phyloP scores from a whole-genome alignment of 1,139 yeast species.

The Yamadazyma atmosphaerica region DNA sequence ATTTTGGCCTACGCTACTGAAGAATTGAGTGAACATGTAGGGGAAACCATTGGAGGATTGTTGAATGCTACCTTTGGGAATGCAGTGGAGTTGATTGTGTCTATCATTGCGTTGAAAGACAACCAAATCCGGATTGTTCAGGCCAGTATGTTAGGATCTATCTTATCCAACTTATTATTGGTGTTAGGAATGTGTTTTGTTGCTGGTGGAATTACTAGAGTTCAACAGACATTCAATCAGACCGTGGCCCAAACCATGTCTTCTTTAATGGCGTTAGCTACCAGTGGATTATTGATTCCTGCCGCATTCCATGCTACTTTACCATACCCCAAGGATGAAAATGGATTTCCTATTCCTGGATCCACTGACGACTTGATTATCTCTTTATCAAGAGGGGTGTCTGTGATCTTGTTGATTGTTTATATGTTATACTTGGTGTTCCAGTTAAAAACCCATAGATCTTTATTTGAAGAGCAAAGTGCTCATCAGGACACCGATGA shows the following conservation, averaged over 20 bases:
- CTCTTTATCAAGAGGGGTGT: slow-evolving; percentile 81
- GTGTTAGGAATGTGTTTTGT: slow-evolving; percentile 95
- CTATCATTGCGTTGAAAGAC: slow-evolving; percentile 80
- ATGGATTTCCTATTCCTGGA: slow-evolving; percentile 41
- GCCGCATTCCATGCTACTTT: slow-evolving; percentile 93
- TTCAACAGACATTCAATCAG: slow-evolving; percentile 87
- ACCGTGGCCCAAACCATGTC: slow-evolving; percentile 98
- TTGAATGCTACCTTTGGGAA: slow-evolving; percentile 96
- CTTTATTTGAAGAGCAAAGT: slow-evolving; percentile 42
- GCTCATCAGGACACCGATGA: slow-evolving; percentile 34
- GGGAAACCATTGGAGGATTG: slow-evolving; percentile 87
- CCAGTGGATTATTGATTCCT: slow-evolving; percentile 85
- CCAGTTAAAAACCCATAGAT: slow-evolving; percentile 85
- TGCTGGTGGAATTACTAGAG: slow-evolving; percentile 86
- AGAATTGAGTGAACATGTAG: slow-evolving; percentile 82
- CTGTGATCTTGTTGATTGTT: slow-evolving; percentile 73
- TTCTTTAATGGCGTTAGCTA: slow-evolving; percentile 86
- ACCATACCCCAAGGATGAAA: slow-evolving; percentile 32
- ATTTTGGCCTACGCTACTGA: slow-evolving; percentile 90
- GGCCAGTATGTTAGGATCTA: slow-evolving; percentile 95
- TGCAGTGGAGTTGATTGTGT: slow-evolving; percentile 90
- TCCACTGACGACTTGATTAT: slow-evolving; percentile 55
- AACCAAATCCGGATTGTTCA: slow-evolving; percentile 93
- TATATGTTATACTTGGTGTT: slow-evolving; percentile 79
- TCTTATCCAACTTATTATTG: slow-evolving; percentile 79